phyloP scores from a whole-genome alignment of 257 asterid species.

The Primulina tabacum region DNA sequence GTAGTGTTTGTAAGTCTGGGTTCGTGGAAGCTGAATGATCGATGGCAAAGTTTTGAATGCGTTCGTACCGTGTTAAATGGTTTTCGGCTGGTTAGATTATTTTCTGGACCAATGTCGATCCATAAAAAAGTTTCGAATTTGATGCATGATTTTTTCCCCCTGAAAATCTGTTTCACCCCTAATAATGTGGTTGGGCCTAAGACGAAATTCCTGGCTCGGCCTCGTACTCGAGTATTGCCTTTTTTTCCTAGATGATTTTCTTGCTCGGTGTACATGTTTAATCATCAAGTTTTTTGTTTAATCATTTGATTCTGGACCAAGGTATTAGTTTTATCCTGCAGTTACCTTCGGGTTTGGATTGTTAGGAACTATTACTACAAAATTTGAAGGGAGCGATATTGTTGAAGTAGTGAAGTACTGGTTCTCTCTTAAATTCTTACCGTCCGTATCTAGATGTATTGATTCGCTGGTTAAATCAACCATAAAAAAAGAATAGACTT shows the following conservation, averaged over 20 bases:
- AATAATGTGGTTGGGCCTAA: not conserved
- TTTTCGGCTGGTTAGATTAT: not conserved
- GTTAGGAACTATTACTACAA: not conserved
- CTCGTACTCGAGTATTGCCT: not conserved
- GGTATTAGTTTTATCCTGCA: not conserved
- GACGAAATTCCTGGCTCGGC: not conserved
- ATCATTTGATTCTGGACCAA: not conserved
- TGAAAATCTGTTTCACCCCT: not conserved
- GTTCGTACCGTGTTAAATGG: not conserved
- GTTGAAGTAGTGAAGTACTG: not conserved
- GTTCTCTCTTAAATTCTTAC: not conserved
- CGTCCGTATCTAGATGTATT: not conserved
- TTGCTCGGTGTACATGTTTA: not conserved
- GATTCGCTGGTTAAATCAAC: not conserved
- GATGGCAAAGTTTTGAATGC: not conserved
- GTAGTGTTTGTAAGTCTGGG: not conserved
- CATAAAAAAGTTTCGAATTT: not conserved
- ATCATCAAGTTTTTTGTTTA: not conserved
- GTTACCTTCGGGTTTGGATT: not conserved
- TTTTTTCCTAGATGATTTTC: not conserved
- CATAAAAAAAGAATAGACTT: not conserved
- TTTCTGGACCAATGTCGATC: not conserved
- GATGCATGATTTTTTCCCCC: not conserved
- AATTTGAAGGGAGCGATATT: not conserved
- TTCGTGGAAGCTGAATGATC: constrained; percentile 18